Evolutionary conservation across 805 yeast species (phyloP).

Genomic region (Cyberlindnera misumaiensis): DNA sequence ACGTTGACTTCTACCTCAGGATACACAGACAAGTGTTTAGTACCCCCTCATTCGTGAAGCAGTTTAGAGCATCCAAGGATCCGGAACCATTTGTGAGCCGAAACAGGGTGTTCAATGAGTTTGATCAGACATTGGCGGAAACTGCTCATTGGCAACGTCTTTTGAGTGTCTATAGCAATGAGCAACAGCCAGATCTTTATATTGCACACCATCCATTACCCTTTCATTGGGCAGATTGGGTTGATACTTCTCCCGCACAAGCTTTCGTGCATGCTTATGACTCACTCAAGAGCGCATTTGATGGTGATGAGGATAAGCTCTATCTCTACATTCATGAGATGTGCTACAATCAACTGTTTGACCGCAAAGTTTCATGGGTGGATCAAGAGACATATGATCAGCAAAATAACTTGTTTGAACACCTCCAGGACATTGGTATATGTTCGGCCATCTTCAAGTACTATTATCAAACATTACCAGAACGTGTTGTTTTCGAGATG

Average conservation of each 20-base stretch:
- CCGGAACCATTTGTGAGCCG: neutral
- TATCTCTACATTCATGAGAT: constrained; percentile 5
- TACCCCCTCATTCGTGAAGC: constrained; percentile 12
- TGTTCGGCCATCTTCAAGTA: constrained; percentile 22
- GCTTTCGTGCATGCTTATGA: constrained; percentile 25
- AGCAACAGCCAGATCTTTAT: constrained; percentile 14
- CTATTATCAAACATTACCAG: constrained; percentile 23
- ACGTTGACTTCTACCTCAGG: constrained; percentile 14
- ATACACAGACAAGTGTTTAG: constrained; percentile 18
- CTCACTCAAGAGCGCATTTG: too few species aligned
- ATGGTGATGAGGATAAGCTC: too few species aligned
- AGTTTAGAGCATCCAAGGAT: constrained; percentile 9
- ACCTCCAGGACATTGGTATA: constrained; percentile 21
- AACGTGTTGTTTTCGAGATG: constrained; percentile 22
- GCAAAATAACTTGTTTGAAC: constrained; percentile 16
- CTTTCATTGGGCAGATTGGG: constrained; percentile 31
- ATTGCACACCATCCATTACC: constrained; percentile 8
- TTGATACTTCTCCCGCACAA: constrained; percentile 21
- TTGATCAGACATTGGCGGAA: neutral
- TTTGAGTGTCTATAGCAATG: constrained; percentile 5
- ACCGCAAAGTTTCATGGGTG: constrained; percentile 20
- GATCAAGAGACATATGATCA: constrained; percentile 15
- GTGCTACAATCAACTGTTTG: constrained; percentile 19
- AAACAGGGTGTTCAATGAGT: neutral
- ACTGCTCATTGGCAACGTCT: neutral